phyloP scores from a whole-genome alignment of 2,329 filamentous ascomycete genomes.

The Hymenoscyphus fructigenus region DNA sequence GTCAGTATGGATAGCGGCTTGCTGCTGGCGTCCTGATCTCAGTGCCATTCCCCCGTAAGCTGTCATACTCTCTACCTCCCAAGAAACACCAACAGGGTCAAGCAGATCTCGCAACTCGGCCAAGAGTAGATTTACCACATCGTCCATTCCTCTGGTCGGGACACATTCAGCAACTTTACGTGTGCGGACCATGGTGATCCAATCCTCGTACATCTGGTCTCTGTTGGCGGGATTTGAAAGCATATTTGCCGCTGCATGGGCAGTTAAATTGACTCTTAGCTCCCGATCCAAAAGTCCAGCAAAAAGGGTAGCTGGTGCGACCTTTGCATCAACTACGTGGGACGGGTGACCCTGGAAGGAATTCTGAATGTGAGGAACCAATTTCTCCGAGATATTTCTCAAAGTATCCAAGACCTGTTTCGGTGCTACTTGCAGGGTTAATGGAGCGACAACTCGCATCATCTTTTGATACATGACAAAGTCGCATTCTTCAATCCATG shows the following conservation, averaged over 20 bases:
- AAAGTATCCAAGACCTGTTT: slow-evolving; percentile 84
- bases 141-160: slow-evolving; percentile 63
- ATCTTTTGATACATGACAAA: slow-evolving; percentile 96
- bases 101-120: slow-evolving; percentile 69
- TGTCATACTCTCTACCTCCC: slow-evolving; percentile 62
- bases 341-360: slow-evolving; percentile 82
- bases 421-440: slow-evolving; percentile 88
- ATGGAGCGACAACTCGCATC: slow-evolving; percentile 85
- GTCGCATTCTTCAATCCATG: slow-evolving; percentile 95
- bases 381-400: slow-evolving; percentile 77
- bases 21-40: slow-evolving; percentile 45
- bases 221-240: slow-evolving; percentile 85
- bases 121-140: slow-evolving; percentile 61
- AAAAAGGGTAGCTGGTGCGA: slow-evolving; percentile 86
- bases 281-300: slow-evolving; percentile 82
- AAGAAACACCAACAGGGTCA: slow-evolving; percentile 64
- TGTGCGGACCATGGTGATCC: slow-evolving; percentile 66
- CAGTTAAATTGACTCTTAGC: slow-evolving; percentile 87
- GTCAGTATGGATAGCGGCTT: slow-evolving; percentile 40
- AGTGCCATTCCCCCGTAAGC: slow-evolving; percentile 58
- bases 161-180: slow-evolving; percentile 64
- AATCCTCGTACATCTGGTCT: slow-evolving; percentile 94
- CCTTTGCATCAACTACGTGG: slow-evolving; percentile 83
- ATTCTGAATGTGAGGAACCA: slow-evolving; percentile 78
- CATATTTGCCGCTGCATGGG: slow-evolving; percentile 91